phyloP scores from a whole-genome alignment of 192 early-diverging fungal genomes.

The Rhizoclosmatium globosum region DNA sequence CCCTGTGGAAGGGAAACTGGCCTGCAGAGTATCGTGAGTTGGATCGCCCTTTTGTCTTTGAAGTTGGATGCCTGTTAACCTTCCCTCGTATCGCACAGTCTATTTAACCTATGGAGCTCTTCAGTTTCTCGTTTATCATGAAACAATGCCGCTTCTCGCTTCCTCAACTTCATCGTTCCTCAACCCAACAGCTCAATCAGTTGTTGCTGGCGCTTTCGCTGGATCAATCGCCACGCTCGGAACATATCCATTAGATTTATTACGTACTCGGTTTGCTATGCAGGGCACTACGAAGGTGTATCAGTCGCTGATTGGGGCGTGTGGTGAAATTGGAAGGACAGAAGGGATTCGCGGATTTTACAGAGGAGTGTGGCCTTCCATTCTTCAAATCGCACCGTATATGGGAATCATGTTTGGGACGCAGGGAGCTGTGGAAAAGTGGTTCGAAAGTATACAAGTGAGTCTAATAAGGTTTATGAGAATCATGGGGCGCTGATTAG shows the following conservation, averaged over 20 bases:
- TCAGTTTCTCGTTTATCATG: conserved; percentile 84
- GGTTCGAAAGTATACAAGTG: no score
- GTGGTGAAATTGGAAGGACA: conserved; percentile 67
- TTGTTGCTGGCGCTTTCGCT: conserved; percentile 78
- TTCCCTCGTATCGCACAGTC: conserved; percentile 31
- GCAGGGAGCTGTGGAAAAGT: conserved; percentile 58
- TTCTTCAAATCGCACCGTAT: conserved; percentile 92
- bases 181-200: conserved; percentile 42
- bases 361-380: conserved; percentile 79
- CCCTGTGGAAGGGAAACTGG: conserved; percentile 93
- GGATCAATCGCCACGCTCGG: conserved; percentile 79
- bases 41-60: no score
- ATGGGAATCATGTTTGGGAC: conserved; percentile 93
- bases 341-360: conserved; percentile 90
- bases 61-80: no score
- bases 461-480: background rate
- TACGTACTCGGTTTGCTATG: conserved; percentile 92
- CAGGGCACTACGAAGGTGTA: conserved; percentile 77
- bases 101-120: conserved; percentile 90
- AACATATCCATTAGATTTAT: conserved; percentile 96
- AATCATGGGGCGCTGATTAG: background rate
- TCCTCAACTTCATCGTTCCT: background rate
- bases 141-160: conserved; percentile 49
- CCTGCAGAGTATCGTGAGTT: conserved; percentile 77
- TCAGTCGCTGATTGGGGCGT: conserved; percentile 67